Evolutionary conservation across 2,329 filamentous ascomycete genomes (phyloP).

Genomic region (Calonectria naviculata): DNA sequence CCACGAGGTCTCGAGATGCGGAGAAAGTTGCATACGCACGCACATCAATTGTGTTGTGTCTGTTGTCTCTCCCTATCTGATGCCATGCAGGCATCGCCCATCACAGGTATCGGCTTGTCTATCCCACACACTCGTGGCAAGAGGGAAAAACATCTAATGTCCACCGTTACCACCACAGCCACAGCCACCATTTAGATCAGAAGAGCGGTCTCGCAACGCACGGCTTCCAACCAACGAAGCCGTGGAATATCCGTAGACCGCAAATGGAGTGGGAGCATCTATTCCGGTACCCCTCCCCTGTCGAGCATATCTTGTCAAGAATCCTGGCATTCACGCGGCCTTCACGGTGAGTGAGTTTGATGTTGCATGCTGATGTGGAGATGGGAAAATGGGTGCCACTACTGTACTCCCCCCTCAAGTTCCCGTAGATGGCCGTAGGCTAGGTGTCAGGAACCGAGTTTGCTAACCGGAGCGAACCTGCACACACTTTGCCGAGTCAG

Average conservation of each 20-base stretch:
- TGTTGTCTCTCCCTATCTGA: background rate
- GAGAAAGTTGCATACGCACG: conserved; percentile 1
- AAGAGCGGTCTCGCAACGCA: conserved; percentile 14
- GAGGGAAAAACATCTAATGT: background rate
- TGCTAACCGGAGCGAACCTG: background rate
- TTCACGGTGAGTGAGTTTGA: conserved; percentile 12
- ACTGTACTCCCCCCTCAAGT: background rate
- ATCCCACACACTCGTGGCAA: background rate
- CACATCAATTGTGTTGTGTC: background rate
- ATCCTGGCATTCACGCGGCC: conserved; percentile 8
- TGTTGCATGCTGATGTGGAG: conserved; percentile 30
- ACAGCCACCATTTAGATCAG: conserved; percentile 1
- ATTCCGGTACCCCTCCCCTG: conserved; percentile 6
- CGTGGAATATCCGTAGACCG: conserved; percentile 17
- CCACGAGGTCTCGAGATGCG: conserved; percentile 7
- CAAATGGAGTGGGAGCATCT: conserved; percentile 15
- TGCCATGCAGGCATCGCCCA: background rate
- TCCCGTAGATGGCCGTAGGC: conserved; percentile 16
- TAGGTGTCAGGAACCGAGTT: conserved; percentile 37
- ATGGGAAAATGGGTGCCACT: conserved; percentile 18
- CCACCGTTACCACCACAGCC: background rate
- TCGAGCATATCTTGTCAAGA: background rate
- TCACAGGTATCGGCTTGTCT: background rate
- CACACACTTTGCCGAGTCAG: background rate
- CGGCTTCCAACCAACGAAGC: conserved; percentile 1